A percentile compares a stretch with the other conserved stretches of the same genome.
Conservation (phyloP, 2,329 filamentous ascomycete genomes). For the Bisporella sp. region DNA sequence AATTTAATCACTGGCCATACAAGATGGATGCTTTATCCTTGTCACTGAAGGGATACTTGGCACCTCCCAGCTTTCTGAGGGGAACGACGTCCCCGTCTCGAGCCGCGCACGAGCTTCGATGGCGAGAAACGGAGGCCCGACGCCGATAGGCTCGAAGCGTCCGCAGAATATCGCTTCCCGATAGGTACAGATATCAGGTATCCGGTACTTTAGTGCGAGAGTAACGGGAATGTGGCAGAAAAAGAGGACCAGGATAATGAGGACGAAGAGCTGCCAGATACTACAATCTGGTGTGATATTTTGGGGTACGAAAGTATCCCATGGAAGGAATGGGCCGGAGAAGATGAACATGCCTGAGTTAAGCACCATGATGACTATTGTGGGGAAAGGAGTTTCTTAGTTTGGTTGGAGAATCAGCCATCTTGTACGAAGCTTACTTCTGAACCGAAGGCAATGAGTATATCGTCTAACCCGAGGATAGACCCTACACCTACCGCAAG, state of each 20-base stretch:
- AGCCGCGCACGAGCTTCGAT: slow-evolving; percentile 47
- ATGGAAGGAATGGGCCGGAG: slow-evolving; percentile 48
- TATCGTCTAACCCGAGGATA: slow-evolving; percentile 46
- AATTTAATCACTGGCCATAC: slow-evolving; percentile 50
- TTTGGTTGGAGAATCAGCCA: slow-evolving; percentile 44
- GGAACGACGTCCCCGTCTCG: slow-evolving; percentile 40
- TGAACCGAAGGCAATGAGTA: slow-evolving; percentile 48
- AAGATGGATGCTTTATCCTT: slow-evolving; percentile 34
- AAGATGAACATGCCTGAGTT: slow-evolving; percentile 50
- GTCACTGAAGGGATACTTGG: slow-evolving; percentile 26
- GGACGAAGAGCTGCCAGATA: slow-evolving; percentile 34
- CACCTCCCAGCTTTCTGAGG: slow-evolving; percentile 33
- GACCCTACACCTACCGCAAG: slow-evolving; percentile 44
- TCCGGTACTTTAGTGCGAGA: slow-evolving; percentile 37
- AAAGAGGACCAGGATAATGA: slow-evolving; percentile 41
- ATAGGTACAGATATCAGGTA: slow-evolving; percentile 41
- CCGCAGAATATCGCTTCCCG: slow-evolving; percentile 47
- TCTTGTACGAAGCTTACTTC: slow-evolving; percentile 47
- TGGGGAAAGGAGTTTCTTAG: slow-evolving; percentile 38
- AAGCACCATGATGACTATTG: slow-evolving; percentile 46
- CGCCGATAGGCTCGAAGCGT: slow-evolving; percentile 51
- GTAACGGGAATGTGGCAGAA: slow-evolving; percentile 47
- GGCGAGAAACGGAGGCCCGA: slow-evolving; percentile 48
- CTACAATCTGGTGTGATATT: slow-evolving; percentile 34
- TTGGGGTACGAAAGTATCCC: slow-evolving; percentile 33